Evolutionary conservation across 2,329 filamentous ascomycete species (phyloP), one percentile per base, ranked within the genome.

Genomic region (Fusarium algeriense): DNA sequence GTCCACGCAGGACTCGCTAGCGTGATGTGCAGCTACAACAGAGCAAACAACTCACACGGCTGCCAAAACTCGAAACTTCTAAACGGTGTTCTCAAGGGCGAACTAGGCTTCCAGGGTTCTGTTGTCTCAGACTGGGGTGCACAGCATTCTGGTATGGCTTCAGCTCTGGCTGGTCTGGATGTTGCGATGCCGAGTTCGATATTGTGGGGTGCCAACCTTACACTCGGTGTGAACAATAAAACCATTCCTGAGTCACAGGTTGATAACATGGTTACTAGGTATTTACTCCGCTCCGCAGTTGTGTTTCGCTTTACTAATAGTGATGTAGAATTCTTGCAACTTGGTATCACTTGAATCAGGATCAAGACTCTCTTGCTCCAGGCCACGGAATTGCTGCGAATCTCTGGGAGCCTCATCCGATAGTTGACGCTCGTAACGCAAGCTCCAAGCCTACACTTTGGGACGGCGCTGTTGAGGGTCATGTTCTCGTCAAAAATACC

Each of bases 11-110:
- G 93, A 23, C 92, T 94, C 3, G 91, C 88, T 2, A 90, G 90
- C 7, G 83, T 96, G 57, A 97, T 97, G 93, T 94, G 93, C 77
- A 88, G 89, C 3, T 97, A 97, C 72, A 91, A 92, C 75, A 89
- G 89, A 73, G 80, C 90, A 6, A 84, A 91, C 59, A 93, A 92
- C 73, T 89, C 88, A 1, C 81, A 67, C 8, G 64, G 55, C 2
- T 67, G 63, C 15, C 63, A 67, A 4, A 67, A 67, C 56, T 67
- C 63, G 0, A 67, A 67, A 6, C 63, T 67, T 17, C 48, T 67
- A 2, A 67, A 67, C 1, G 63, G 56, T 3, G 13, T 93, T 3
- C 81, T 93, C 12, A 93, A 93, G 72, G 89, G 91, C 41, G 91
- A 93, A 78, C 82, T 93, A 34, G 90, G 90, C 0, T 93, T 93